phyloP scores from a whole-genome alignment of 106 monocot genomes.

The Agapanthus africanus region DNA sequence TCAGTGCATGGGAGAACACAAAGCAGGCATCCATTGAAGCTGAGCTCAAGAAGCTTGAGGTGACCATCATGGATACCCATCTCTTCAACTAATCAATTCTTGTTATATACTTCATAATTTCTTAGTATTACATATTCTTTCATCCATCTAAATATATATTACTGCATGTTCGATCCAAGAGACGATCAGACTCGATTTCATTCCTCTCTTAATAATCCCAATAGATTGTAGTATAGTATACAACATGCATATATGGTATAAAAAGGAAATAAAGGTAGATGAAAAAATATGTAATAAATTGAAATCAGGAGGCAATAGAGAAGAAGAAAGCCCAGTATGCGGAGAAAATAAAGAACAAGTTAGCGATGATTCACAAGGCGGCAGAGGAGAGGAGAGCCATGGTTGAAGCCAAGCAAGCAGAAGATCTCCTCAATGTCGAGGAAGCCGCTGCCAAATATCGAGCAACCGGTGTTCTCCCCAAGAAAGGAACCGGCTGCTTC shows the following conservation, averaged over 20 bases:
- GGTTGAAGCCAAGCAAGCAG: conserved; percentile 21
- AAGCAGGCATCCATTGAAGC: conserved; percentile 45
- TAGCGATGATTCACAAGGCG: conserved; percentile 37
- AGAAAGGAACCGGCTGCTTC: conserved; percentile 24
- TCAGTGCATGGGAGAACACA: conserved; percentile 58
- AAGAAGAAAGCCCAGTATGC: conserved; percentile 56
- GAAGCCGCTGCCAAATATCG: conserved; percentile 35
- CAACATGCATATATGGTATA: no score
- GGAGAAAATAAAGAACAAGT: conserved; percentile 43
- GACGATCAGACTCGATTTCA: no score
- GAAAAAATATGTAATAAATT: no score
- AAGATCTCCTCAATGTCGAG: conserved; percentile 34
- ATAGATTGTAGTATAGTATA: no score
- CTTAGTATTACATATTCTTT: no score
- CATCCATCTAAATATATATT: no score
- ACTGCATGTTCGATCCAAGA: no score
- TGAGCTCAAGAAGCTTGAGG: conserved; percentile 35
- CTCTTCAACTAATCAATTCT: no score
- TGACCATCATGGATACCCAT: no score
- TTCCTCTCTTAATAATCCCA: no score
- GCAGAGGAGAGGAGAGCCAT: conserved; percentile 51
- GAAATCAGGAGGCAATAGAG: conserved; percentile 35
- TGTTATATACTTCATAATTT: no score
- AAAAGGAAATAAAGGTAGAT: no score
- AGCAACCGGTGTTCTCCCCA: conserved; percentile 29